Percentiles rank a stretch among this genome's conserved stretches.
These are phyloP conservation scores for Heliocybe sulcata DNA, from an alignment of 1,284 basidiomycete species.

Conservation along the genomic window DNA sequence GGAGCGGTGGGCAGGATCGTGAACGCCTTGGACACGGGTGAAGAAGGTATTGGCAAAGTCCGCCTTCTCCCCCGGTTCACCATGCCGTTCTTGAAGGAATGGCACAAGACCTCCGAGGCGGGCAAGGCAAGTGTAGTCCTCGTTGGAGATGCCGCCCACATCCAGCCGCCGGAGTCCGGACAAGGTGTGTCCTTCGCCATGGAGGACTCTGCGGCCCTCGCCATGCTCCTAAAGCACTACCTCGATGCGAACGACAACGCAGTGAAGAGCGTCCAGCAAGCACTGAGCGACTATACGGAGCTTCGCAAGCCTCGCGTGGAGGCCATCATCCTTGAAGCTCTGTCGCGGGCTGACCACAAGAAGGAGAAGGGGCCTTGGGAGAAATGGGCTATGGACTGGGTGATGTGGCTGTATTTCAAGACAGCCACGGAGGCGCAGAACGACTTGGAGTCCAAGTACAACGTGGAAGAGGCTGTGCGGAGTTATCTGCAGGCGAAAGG, in stretches of 20 bases:
- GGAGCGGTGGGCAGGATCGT: slow-evolving; percentile 15
- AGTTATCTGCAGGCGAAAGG: neutral
- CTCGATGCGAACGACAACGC: slow-evolving; percentile 5
- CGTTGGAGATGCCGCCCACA: slow-evolving; percentile 30
- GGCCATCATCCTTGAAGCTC: neutral
- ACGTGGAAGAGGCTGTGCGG: neutral
- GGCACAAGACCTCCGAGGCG: slow-evolving; percentile 11
- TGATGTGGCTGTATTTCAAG: neutral
- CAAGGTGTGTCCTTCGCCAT: slow-evolving; percentile 30
- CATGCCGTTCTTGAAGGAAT: slow-evolving; percentile 22
- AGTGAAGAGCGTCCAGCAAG: too few species aligned
- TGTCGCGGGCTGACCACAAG: neutral
- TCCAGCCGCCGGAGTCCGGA: slow-evolving; percentile 29
- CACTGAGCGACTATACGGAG: neutral
- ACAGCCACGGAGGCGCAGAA: neutral
- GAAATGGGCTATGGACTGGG: neutral
- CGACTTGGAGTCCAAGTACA: neutral
- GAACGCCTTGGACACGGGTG: slow-evolving; percentile 8
- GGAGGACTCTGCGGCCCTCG: slow-evolving; percentile 27
- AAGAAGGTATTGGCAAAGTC: neutral
- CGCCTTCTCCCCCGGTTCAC: slow-evolving; percentile 27
- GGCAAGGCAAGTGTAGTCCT: slow-evolving; percentile 21
- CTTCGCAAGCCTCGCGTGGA: neutral
- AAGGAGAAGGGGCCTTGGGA: neutral
- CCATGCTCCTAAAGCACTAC: slow-evolving; percentile 25